Conservation (phyloP, 257 asterid species). For the Misopates orontium region DNA sequence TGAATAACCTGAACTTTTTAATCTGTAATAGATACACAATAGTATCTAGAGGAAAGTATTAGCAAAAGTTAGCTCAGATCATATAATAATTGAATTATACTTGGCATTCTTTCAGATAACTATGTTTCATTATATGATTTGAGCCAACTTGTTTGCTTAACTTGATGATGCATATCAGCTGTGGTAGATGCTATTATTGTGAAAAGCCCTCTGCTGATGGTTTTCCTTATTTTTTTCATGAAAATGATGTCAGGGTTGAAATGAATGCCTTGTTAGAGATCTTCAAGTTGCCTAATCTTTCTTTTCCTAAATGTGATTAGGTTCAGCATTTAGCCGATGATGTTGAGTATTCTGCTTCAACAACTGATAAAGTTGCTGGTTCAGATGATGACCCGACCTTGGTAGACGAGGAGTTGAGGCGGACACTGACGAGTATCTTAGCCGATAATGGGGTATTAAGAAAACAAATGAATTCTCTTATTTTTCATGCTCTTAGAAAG, state of each 20-base stretch:
- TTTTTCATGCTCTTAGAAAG: conserved; percentile 42
- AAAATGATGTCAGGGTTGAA: background rate
- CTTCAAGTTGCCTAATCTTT: conserved; percentile 9
- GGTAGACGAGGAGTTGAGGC: conserved; percentile 53
- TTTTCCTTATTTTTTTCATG: too few relatives aligned
- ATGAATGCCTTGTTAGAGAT: background rate
- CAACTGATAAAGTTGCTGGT: conserved; percentile 32
- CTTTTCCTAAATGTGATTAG: conserved; percentile 36
- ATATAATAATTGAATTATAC: too few relatives aligned
- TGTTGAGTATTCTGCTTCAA: conserved; percentile 34
- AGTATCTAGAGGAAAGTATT: background rate
- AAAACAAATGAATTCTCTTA: conserved; percentile 70
- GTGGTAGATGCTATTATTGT: background rate
- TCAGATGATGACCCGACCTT: conserved; percentile 27
- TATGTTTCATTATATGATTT: too few relatives aligned
- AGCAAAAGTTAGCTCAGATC: too few relatives aligned
- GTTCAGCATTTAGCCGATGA: conserved; percentile 44
- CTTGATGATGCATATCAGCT: too few relatives aligned
- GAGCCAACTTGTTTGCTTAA: too few relatives aligned
- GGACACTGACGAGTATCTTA: conserved; percentile 48
- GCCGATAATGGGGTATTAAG: conserved; percentile 64
- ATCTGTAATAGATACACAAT: background rate
- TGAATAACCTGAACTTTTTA: background rate
- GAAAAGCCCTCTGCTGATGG: background rate
- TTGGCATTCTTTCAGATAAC: too few relatives aligned